Evolutionary conservation across 2,329 filamentous ascomycete species (phyloP).

Genomic region (Beauveria scarabaeidicola): DNA sequence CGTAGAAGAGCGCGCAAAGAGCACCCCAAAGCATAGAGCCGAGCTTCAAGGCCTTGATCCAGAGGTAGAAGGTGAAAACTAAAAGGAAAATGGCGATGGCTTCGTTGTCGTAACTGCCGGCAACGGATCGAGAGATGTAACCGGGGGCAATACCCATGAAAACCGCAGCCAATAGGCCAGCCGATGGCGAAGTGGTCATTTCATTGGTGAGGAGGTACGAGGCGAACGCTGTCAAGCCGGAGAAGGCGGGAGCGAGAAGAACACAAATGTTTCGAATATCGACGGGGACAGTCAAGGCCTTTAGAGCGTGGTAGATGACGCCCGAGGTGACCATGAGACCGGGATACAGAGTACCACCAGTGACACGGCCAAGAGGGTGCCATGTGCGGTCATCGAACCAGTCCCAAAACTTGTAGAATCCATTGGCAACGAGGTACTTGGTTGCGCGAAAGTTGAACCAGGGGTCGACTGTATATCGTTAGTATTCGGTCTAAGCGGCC

Average conservation of each 20-base stretch:
- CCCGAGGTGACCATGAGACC: slow-evolving; percentile 99
- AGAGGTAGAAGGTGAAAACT: slow-evolving; percentile 96
- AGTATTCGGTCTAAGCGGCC: slow-evolving; percentile 16
- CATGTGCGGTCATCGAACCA: slow-evolving; percentile 99
- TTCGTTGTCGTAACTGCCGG: slow-evolving; percentile 98
- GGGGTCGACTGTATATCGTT: slow-evolving; percentile 67
- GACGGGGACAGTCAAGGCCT: slow-evolving; percentile 80
- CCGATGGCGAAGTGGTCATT: slow-evolving; percentile 92
- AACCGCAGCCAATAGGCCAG: slow-evolving; percentile 82
- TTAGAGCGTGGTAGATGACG: slow-evolving; percentile 88
- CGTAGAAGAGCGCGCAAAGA: slow-evolving; percentile 90
- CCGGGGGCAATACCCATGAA: slow-evolving; percentile 98
- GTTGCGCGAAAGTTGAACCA: slow-evolving; percentile 99
- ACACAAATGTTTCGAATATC: slow-evolving; percentile 99
- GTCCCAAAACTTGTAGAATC: slow-evolving; percentile 99
- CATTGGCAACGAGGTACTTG: slow-evolving; percentile 93
- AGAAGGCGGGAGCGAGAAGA: slow-evolving; percentile 87
- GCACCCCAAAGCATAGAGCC: slow-evolving; percentile 96
- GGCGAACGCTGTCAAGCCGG: slow-evolving; percentile 84
- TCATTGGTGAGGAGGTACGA: slow-evolving; percentile 94
- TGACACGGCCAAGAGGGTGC: slow-evolving; percentile 97
- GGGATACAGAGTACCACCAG: slow-evolving; percentile 95
- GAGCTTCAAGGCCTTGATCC: slow-evolving; percentile 97
- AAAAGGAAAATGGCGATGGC: slow-evolving; percentile 98
- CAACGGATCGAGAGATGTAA: slow-evolving; percentile 96